Evolutionary conservation across 2,329 filamentous ascomycete genomes (phyloP), one percentile per base, ranked within the genome.

Genomic region (Fusarium sp.): DNA sequence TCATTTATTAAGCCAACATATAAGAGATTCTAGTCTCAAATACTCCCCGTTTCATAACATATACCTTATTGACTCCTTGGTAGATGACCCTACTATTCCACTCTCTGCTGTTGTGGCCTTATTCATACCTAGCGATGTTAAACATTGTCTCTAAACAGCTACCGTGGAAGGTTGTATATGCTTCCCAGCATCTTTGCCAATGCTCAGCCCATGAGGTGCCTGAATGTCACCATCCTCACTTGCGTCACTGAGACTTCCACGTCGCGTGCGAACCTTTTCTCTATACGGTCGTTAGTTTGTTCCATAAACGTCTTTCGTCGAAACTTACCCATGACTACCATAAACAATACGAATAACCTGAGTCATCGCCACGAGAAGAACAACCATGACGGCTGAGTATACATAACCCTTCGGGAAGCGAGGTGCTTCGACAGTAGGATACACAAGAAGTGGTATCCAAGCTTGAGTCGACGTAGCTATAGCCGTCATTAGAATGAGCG

Each of bases 291-390:
- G 15, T 53, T 53, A 53, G 49, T 38, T 7, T 3, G 11, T 9
- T 3, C 31, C 0, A 4, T 4, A 36, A 0, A 17, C 3, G 2
- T 7, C 7, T 20, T 15, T 12, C 4, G 18, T 25, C 17, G 1
- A 36, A 20, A 20, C 49, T 17, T 20, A 53, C 49, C 49, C 49
- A 20, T 39, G 33, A 10, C 49, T 53, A 7, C 33, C 33, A 39
- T 53, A 53, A 17, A 29, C 18, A 13, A 53, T 4, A n/a, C 49
- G 22, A 53, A 53, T 53, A 5, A 53, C 22, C 7, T 53, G 49
- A 27, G 49, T 53, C 49, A 53, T 53, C 3, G 49, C 33, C 1
- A 53, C 49, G 0, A 39, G 49, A 10, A 53, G 33, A 27, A 53
- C 49, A 29, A 53, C 49, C 33, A 53, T 53, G 7, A 12, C 5